Percentiles rank a stretch among this genome's conserved stretches.
Evolutionary conservation across 805 yeast species (phyloP).

Genomic region (Kluyveromyces starmeri): DNA sequence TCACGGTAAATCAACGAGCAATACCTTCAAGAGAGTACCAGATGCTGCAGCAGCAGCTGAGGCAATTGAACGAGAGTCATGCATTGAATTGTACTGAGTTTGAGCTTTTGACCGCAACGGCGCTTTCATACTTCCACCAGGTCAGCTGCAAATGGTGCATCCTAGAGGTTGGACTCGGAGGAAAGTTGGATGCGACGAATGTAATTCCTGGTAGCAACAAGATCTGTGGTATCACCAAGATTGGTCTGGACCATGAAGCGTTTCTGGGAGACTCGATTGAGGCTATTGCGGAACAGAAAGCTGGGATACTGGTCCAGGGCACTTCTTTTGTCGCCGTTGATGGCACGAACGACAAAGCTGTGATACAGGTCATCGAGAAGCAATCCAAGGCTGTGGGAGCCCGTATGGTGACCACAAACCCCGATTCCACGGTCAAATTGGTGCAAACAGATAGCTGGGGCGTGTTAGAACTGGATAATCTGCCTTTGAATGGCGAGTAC

Average conservation of each 20-base stretch:
- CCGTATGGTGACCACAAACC: conserved; percentile 18
- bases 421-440: conserved; percentile 8
- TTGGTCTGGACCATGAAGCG: conserved; percentile 78
- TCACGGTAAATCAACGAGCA: conserved; percentile 53
- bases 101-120: conserved; percentile 78
- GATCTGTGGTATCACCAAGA: conserved; percentile 70
- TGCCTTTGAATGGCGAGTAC: conserved; percentile 65
- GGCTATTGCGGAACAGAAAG: conserved; percentile 70
- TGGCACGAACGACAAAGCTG: conserved; percentile 49
- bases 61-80: conserved; percentile 31
- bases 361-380: conserved; percentile 36
- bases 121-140: conserved; percentile 62
- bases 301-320: conserved; percentile 57
- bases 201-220: conserved; percentile 43
- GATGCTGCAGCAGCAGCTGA: conserved; percentile 36
- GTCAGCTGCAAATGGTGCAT: conserved; percentile 63
- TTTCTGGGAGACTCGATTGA: conserved; percentile 59
- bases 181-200: conserved; percentile 83
- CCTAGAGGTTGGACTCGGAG: conserved; percentile 94
- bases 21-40: conserved; percentile 41
- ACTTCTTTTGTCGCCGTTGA: conserved; percentile 62
- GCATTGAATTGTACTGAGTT: conserved; percentile 73
- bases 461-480: conserved; percentile 18
- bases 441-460: conserved; percentile 28
- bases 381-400: conserved; percentile 31